A percentile compares a stretch with the other conserved stretches of the same genome.
phyloP scores from a whole-genome alignment of 2,329 filamentous ascomycete species.

The Epichloe amarillans region DNA sequence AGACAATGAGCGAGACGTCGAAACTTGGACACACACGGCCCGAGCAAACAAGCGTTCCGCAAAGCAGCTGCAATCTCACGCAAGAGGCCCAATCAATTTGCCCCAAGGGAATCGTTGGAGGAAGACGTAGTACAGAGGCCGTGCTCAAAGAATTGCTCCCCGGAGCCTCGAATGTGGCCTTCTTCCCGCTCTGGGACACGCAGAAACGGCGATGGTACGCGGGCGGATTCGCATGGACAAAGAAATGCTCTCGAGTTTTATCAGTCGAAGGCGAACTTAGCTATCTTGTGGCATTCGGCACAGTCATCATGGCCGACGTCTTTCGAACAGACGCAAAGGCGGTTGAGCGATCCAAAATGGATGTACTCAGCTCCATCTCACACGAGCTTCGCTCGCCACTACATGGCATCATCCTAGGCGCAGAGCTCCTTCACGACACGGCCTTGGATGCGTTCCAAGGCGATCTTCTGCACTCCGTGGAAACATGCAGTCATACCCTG shows the following conservation, averaged over 20 bases:
- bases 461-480: slow-evolving; percentile 33
- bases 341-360: slow-evolving; percentile 37
- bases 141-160: slow-evolving; percentile 25
- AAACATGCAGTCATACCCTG: slow-evolving; percentile 36
- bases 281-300: slow-evolving; percentile 37
- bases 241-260: slow-evolving; percentile 28
- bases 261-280: slow-evolving; percentile 34
- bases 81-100: neutral
- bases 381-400: slow-evolving; percentile 49
- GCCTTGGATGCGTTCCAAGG: slow-evolving; percentile 31
- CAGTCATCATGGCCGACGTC: slow-evolving; percentile 44
- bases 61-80: neutral
- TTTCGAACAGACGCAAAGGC: slow-evolving; percentile 26
- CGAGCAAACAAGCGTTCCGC: neutral
- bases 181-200: slow-evolving; percentile 35
- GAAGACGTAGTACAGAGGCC: slow-evolving; percentile 1
- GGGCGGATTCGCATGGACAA: slow-evolving; percentile 36
- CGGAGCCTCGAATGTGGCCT: slow-evolving; percentile 29
- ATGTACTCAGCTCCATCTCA: slow-evolving; percentile 45
- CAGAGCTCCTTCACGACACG: slow-evolving; percentile 41
- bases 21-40: neutral
- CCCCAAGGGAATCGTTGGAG: neutral
- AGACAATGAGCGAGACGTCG: neutral
- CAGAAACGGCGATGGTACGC: slow-evolving; percentile 34
- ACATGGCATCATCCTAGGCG: slow-evolving; percentile 43